These are phyloP conservation scores for Waltergamsia citrina DNA, from an alignment of 2,329 filamentous ascomycete species.

Conservation along the genomic window DNA sequence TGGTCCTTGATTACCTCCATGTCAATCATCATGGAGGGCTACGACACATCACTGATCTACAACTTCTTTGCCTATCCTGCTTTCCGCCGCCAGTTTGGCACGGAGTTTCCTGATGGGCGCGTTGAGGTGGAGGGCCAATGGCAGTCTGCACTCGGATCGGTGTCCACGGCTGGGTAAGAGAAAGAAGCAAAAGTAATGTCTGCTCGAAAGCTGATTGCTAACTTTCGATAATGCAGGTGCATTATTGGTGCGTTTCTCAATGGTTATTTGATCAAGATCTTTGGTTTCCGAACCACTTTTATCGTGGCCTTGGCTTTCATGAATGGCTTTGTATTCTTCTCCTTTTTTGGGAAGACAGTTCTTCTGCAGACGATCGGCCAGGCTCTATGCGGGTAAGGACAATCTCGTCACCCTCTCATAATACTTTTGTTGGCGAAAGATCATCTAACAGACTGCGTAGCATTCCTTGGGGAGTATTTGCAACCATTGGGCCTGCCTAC, in stretches of 20 bases:
- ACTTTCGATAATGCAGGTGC: background rate
- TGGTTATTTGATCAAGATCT: slow-evolving; percentile 32
- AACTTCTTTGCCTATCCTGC: background rate
- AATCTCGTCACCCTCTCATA: background rate
- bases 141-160: slow-evolving; percentile 38
- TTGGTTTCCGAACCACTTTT: slow-evolving; percentile 33
- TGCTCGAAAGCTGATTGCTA: slow-evolving; percentile 12
- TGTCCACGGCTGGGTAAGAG: slow-evolving; percentile 26
- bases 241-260: slow-evolving; percentile 38
- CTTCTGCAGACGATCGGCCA: slow-evolving; percentile 29
- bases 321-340: slow-evolving; percentile 32
- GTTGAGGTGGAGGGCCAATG: slow-evolving; percentile 34
- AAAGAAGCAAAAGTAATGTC: background rate
- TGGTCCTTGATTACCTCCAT: slow-evolving; percentile 17
- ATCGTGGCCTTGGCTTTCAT: slow-evolving; percentile 27
- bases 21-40: slow-evolving; percentile 7
- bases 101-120: background rate
- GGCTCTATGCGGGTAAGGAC: slow-evolving; percentile 29
- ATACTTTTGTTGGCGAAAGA: slow-evolving; percentile 4
- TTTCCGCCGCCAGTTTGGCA: background rate
- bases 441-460: slow-evolving; percentile 18
- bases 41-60: slow-evolving; percentile 7
- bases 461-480: slow-evolving; percentile 35
- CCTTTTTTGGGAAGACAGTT: slow-evolving; percentile 32
- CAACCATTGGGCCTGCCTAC: slow-evolving; percentile 35